A percentile compares a stretch with the other conserved stretches of the same genome.
phyloP scores from a whole-genome alignment of 1,284 basidiomycete species.

The Sanghuangporus sanghuang region DNA sequence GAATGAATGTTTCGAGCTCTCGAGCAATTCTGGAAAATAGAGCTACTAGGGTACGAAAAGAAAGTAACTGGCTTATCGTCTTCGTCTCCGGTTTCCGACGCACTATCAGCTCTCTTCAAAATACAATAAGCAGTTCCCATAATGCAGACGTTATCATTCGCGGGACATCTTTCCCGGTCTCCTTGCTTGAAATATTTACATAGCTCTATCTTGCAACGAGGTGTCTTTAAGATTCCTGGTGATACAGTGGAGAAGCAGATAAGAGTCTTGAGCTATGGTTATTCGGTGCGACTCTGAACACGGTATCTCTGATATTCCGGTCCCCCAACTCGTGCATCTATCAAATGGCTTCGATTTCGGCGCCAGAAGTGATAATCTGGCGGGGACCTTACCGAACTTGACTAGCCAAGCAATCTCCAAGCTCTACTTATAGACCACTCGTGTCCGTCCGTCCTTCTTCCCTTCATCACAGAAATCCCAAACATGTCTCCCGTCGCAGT shows the following conservation, averaged over 20 bases:
- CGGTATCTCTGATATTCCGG: not conserved
- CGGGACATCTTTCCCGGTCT: too few relatives aligned
- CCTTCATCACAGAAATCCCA: not conserved
- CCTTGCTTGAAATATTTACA: not conserved
- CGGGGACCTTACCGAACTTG: not conserved
- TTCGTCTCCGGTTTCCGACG: not conserved
- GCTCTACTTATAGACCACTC: not conserved
- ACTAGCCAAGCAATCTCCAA: not conserved
- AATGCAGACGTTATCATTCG: too few relatives aligned
- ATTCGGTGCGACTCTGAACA: not conserved
- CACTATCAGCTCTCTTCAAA: too few relatives aligned
- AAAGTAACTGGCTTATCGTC: not conserved
- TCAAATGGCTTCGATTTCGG: not conserved
- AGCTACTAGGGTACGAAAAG: not conserved
- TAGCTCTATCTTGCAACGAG: not conserved
- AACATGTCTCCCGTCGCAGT: slow-evolving; percentile 10
- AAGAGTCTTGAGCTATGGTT: not conserved
- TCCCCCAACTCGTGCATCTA: not conserved
- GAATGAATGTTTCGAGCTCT: too few relatives aligned
- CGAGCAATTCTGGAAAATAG: too few relatives aligned
- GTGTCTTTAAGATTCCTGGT: not conserved
- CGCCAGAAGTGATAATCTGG: not conserved
- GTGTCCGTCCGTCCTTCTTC: not conserved
- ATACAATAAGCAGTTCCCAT: too few relatives aligned
- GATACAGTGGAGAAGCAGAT: not conserved